Percentiles rank a stretch among this genome's conserved stretches.
Conservation (phyloP, 1,284 basidiomycete species). For the Hortiboletus rubellus region DNA sequence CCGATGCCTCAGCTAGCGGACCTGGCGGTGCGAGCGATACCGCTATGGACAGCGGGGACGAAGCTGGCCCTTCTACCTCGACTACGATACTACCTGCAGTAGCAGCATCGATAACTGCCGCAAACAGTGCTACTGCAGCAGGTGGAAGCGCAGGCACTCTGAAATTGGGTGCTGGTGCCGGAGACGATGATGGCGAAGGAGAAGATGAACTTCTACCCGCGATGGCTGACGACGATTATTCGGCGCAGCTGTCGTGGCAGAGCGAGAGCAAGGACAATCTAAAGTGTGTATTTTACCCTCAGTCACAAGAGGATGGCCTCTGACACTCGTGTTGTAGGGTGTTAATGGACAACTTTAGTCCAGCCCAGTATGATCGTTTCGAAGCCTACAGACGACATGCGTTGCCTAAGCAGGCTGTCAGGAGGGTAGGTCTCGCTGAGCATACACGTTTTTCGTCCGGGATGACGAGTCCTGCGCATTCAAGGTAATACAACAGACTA, state of each 20-base stretch:
- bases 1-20: neutral
- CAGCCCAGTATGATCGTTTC: slow-evolving; percentile 84
- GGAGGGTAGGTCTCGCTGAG: slow-evolving; percentile 54
- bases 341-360: slow-evolving; percentile 83
- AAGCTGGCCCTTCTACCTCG: slow-evolving; percentile 16
- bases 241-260: slow-evolving; percentile 74
- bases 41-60: slow-evolving; percentile 22
- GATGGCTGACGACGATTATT: slow-evolving; percentile 85
- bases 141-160: slow-evolving; percentile 7
- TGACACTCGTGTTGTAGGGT: slow-evolving; percentile 50
- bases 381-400: slow-evolving; percentile 85
- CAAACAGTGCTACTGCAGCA: neutral
- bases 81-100: neutral
- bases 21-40: slow-evolving; percentile 5
- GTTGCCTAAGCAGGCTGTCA: slow-evolving; percentile 78
- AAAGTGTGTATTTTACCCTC: slow-evolving; percentile 49
- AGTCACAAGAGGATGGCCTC: neutral
- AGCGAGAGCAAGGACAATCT: slow-evolving; percentile 83
- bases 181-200: slow-evolving; percentile 52
- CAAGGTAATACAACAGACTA: slow-evolving; percentile 81
- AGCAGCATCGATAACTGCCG: neutral
- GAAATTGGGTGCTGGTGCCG: slow-evolving; percentile 20
- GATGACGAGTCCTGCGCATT: neutral
- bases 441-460: neutral
- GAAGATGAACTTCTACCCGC: slow-evolving; percentile 75